A percentile compares a stretch with the other conserved stretches of the same genome.
Evolutionary conservation across 257 asterid species (phyloP).

Genomic region (Cruciata laevipes): DNA sequence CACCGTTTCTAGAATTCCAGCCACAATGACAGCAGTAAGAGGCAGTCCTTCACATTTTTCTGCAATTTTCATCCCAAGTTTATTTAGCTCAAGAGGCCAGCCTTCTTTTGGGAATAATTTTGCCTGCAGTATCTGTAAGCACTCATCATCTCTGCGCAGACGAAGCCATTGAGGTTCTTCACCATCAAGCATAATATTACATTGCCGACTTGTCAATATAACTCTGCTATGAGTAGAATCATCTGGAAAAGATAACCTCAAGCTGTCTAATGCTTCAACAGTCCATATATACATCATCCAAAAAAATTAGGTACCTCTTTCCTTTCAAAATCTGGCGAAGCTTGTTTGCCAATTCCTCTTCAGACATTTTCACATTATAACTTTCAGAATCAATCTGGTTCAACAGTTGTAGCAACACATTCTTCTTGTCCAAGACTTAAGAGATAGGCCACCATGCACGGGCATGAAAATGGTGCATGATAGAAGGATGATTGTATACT

Average conservation of each 20-base stretch:
- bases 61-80: not conserved
- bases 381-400: too few relatives aligned
- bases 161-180: not conserved
- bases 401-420: not conserved
- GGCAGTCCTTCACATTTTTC: not conserved
- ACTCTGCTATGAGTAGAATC: not conserved
- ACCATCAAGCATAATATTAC: not conserved
- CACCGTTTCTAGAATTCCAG: not conserved
- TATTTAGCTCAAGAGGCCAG: not conserved
- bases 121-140: not conserved
- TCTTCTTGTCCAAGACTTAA: not conserved
- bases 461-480: not conserved
- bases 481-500: not conserved
- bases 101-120: not conserved
- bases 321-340: not conserved
- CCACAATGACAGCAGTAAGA: not conserved
- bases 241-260: not conserved
- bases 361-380: not conserved
- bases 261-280: not conserved
- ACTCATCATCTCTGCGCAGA: not conserved
- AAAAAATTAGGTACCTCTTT: not conserved
- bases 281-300: not conserved
- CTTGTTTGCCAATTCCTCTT: not conserved
- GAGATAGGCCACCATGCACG: constrained; percentile 5
- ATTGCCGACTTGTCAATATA: not conserved